Conservation (phyloP, 202 grass and related monocot genomes). For the Brachypodium distachyon region DNA sequence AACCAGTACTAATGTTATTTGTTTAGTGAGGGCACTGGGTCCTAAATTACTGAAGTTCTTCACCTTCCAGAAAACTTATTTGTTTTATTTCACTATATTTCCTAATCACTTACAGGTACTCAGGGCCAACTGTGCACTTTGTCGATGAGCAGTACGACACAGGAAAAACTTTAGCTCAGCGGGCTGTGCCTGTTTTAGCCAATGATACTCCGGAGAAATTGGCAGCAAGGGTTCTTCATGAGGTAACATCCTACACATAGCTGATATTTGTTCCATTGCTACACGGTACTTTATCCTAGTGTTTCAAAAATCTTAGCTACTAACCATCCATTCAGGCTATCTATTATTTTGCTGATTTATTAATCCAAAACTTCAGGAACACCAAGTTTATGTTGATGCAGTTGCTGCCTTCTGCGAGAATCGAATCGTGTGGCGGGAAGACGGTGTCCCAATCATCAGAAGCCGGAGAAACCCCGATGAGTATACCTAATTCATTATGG, state of each 20-base stretch:
- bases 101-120: conserved; percentile 30
- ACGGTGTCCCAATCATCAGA: conserved; percentile 57
- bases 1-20: no score
- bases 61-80: neutral
- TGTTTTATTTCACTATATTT: neutral
- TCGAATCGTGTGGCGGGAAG: conserved; percentile 52
- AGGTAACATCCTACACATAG: conserved; percentile 20
- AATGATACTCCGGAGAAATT: conserved; percentile 54
- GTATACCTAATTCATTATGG: conserved; percentile 25
- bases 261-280: neutral
- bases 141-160: conserved; percentile 71
- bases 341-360: neutral
- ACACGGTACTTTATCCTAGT: neutral
- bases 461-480: conserved; percentile 28
- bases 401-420: conserved; percentile 63
- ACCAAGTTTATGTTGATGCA: conserved; percentile 56
- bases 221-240: conserved; percentile 61
- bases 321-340: neutral
- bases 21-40: neutral
- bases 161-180: conserved; percentile 50
- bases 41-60: neutral
- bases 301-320: neutral
- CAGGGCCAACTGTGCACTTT: conserved; percentile 58
- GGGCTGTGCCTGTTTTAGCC: conserved; percentile 50
- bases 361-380: conserved; percentile 28